Evolutionary conservation across 106 monocot genomes (phyloP).

Genomic region (Platanthera guangdongensis): DNA sequence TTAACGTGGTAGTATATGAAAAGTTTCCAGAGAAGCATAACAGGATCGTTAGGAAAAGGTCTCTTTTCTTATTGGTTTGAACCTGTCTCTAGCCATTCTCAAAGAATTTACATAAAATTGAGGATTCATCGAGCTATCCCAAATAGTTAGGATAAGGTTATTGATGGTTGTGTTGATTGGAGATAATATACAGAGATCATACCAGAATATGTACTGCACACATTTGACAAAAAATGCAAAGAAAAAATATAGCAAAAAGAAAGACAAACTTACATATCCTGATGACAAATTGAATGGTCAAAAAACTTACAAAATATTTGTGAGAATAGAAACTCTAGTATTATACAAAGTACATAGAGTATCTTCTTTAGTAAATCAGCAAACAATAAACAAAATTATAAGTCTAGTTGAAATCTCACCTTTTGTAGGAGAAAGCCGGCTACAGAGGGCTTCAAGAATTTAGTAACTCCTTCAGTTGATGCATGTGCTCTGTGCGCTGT

Average conservation of each 20-base stretch:
- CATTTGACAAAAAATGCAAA: background rate
- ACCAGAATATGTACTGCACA: background rate
- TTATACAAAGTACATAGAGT: background rate
- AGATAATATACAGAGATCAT: background rate
- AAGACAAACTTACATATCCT: background rate
- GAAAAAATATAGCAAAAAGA: background rate
- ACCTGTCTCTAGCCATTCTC: no score
- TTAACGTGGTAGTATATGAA: no score
- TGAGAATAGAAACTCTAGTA: background rate
- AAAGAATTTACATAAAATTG: no score
- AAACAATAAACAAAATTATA: constrained; percentile 4
- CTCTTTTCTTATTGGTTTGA: no score
- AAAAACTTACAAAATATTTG: background rate
- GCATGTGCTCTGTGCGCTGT: constrained; percentile 76
- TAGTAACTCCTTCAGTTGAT: constrained; percentile 78
- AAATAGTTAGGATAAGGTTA: no score
- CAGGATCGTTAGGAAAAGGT: no score
- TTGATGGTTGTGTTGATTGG: no score
- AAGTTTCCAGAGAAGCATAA: no score
- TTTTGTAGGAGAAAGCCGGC: constrained; percentile 67
- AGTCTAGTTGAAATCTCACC: constrained; percentile 16
- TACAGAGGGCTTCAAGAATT: constrained; percentile 58
- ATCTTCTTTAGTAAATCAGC: background rate
- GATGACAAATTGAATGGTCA: background rate
- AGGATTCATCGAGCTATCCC: no score